Evolutionary conservation across 1,284 basidiomycete genomes (phyloP).

Genomic region (Boletus mariae): DNA sequence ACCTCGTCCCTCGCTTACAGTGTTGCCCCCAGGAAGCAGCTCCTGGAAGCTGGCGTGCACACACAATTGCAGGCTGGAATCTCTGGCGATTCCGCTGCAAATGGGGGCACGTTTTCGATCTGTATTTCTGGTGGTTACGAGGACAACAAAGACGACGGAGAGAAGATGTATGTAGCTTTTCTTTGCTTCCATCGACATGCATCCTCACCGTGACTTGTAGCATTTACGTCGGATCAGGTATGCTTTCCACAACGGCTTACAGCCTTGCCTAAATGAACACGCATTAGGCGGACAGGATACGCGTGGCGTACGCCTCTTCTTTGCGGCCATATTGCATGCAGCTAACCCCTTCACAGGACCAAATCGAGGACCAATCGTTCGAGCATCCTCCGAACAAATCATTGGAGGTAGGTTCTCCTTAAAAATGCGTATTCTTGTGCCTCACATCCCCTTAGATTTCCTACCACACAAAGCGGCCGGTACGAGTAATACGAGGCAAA

Average conservation of each 20-base stretch:
- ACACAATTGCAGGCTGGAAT: conserved; percentile 21
- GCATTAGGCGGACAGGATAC: conserved; percentile 26
- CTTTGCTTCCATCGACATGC: not conserved
- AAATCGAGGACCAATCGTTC: conserved; percentile 36
- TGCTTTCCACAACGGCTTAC: not conserved
- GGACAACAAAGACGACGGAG: conserved; percentile 39
- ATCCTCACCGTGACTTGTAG: conserved; percentile 22
- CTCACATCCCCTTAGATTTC: conserved; percentile 26
- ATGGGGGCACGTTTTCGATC: conserved; percentile 38
- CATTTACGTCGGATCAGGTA: conserved; percentile 39
- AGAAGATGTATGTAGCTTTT: conserved; percentile 34
- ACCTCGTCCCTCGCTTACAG: not conserved
- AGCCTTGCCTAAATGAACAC: not conserved
- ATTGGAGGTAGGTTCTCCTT: conserved; percentile 25
- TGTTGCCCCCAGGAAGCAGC: conserved; percentile 7
- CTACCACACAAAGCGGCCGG: conserved; percentile 32
- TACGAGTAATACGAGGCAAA: conserved; percentile 41
- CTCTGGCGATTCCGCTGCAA: conserved; percentile 16
- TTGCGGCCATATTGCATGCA: not conserved
- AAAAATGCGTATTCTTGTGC: not conserved
- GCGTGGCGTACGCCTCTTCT: conserved; percentile 14
- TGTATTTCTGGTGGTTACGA: conserved; percentile 41
- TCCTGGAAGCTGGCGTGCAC: conserved; percentile 20
- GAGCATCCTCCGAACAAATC: conserved; percentile 32
- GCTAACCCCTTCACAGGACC: conserved; percentile 14